Evolutionary conservation across 768 basidiomycete genomes (phyloP).

Genomic region (Psilocybe cyanescens): DNA sequence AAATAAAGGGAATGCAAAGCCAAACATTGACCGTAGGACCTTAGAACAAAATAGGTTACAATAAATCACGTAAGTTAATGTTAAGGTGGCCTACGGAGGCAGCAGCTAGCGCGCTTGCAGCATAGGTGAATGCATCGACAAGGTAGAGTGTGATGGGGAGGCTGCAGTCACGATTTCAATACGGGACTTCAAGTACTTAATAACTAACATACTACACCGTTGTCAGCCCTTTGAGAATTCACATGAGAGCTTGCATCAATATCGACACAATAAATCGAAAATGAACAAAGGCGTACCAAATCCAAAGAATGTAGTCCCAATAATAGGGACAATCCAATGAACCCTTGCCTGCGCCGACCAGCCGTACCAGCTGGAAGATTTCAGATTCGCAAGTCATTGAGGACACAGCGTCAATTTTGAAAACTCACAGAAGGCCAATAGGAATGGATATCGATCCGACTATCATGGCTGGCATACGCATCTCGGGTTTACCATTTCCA

Average conservation of each 20-base stretch:
- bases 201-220: slow-evolving; percentile 51
- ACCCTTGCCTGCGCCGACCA: slow-evolving; percentile 71
- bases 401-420: too few species aligned
- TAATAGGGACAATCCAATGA: slow-evolving; percentile 82
- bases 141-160: slow-evolving; percentile 72
- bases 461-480: slow-evolving; percentile 73
- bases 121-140: slow-evolving; percentile 71
- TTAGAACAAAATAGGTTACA: slow-evolving; percentile 16
- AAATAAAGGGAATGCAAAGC: slow-evolving; percentile 53
- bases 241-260: not conserved
- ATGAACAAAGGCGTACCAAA: slow-evolving; percentile 37
- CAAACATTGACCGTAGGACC: slow-evolving; percentile 51
- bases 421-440: slow-evolving; percentile 67
- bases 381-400: too few species aligned
- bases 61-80: not conserved
- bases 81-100: slow-evolving; percentile 48
- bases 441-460: slow-evolving; percentile 73
- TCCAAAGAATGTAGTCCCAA: slow-evolving; percentile 61
- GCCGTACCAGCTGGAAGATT: slow-evolving; percentile 67
- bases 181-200: not conserved
- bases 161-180: slow-evolving; percentile 33
- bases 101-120: slow-evolving; percentile 71
- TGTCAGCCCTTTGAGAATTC: slow-evolving; percentile 46
- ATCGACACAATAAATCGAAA: not conserved
- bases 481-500: slow-evolving; percentile 73